phyloP scores from a whole-genome alignment of 2,329 filamentous ascomycete species.

The Periconia sp. region DNA sequence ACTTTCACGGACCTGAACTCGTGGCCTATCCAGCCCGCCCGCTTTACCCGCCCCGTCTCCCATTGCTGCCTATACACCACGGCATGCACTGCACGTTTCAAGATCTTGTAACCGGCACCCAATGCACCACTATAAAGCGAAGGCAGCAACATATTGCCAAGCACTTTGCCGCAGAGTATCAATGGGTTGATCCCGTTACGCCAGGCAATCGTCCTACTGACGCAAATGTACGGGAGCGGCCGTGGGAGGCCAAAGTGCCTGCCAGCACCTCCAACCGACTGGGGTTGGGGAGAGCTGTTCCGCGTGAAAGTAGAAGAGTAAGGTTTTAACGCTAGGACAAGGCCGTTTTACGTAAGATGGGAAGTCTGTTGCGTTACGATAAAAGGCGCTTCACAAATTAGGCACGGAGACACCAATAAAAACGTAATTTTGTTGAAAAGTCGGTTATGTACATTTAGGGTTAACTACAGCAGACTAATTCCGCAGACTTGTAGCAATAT shows the following conservation, averaged over 20 bases:
- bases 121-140: neutral
- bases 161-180: neutral
- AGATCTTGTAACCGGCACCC: neutral
- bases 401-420: constrained; percentile 1
- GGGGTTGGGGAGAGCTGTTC: neutral
- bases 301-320: neutral
- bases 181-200: neutral
- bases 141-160: neutral
- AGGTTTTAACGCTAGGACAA: too few relatives aligned
- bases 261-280: neutral
- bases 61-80: neutral
- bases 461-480: constrained; percentile 3
- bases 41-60: too few relatives aligned
- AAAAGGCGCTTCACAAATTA: constrained; percentile 5
- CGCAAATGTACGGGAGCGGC: neutral
- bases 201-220: neutral
- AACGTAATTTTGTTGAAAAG: constrained; percentile 1
- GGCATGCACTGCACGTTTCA: neutral
- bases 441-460: constrained; percentile 4
- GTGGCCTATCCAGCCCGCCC: neutral
- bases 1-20: neutral
- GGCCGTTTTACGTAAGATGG: too few relatives aligned
- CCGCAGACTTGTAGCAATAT: neutral
- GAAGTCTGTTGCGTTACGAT: constrained; percentile 4
- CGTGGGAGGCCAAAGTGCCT: neutral